Evolutionary conservation across 1,284 basidiomycete species (phyloP).

Genomic region (Ganoderma multipileum): DNA sequence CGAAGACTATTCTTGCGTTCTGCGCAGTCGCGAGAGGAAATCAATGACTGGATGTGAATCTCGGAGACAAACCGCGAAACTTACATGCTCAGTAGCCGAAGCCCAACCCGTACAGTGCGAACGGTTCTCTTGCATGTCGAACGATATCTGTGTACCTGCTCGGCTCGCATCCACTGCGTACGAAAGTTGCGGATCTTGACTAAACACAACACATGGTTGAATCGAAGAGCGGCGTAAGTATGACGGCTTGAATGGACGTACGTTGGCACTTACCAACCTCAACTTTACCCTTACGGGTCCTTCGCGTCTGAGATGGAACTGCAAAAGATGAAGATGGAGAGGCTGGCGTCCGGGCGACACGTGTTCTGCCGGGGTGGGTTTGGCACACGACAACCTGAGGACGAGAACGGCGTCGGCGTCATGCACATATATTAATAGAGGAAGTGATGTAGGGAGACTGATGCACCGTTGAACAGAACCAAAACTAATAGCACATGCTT

Average conservation of each 20-base stretch:
- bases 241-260: not conserved
- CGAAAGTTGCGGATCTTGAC: not conserved
- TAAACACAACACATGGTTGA: not conserved
- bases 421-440: not conserved
- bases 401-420: too few relatives aligned
- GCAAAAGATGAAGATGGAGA: not conserved
- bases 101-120: not conserved
- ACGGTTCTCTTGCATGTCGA: not conserved
- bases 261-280: not conserved
- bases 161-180: not conserved
- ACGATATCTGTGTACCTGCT: not conserved
- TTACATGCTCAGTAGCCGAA: not conserved
- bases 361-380: not conserved
- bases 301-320: not conserved
- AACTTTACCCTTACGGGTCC: not conserved
- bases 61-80: not conserved
- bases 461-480: not conserved
- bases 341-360: not conserved
- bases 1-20: slow-evolving; percentile 8
- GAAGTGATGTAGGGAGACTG: not conserved
- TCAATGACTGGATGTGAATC: not conserved
- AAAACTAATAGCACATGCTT: not conserved
- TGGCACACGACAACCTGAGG: not conserved
- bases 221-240: not conserved
- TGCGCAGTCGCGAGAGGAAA: not conserved